A percentile compares a stretch with the other conserved stretches of the same genome.
These are phyloP conservation scores for Blastomyces gilchristii DNA, from an alignment of 2,329 filamentous ascomycete genomes.

Conservation along the genomic window DNA sequence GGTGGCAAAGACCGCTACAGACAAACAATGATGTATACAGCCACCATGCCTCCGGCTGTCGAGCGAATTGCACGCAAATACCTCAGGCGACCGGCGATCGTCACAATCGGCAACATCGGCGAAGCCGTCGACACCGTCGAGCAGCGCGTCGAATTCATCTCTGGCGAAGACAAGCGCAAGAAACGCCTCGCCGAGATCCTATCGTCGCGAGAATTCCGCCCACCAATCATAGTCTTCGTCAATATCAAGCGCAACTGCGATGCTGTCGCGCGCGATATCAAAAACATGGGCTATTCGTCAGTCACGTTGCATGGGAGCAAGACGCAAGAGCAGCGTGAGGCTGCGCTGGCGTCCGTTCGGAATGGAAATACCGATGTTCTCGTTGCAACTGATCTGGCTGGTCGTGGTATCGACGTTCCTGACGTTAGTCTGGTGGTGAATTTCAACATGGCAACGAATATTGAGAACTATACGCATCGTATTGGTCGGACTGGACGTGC, in stretches of 20 bases:
- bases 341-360: constrained; percentile 74
- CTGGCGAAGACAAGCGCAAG: constrained; percentile 91
- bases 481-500: constrained; percentile 95
- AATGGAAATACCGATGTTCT: constrained; percentile 73
- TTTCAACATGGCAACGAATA: constrained; percentile 94
- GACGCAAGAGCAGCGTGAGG: constrained; percentile 95
- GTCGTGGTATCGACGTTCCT: constrained; percentile 92
- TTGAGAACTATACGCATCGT: constrained; percentile 93
- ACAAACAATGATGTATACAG: constrained; percentile 99
- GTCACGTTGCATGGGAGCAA: constrained; percentile 93
- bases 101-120: constrained; percentile 86
- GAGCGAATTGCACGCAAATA: constrained; percentile 98
- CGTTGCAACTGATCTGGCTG: constrained; percentile 90
- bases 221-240: constrained; percentile 97
- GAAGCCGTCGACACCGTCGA: constrained; percentile 97
- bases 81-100: constrained; percentile 79
- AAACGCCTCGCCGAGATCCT: constrained; percentile 90
- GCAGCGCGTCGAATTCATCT: constrained; percentile 85
- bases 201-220: constrained; percentile 62
- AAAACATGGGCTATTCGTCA: constrained; percentile 79
- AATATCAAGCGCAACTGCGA: constrained; percentile 99
- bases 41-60: constrained; percentile 87
- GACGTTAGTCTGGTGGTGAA: constrained; percentile 93
- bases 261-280: constrained; percentile 85
- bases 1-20: constrained; percentile 70